A percentile compares a stretch with the other conserved stretches of the same genome.
Conservation (phyloP, 441 rosid species). For the Capsella rubella region DNA sequence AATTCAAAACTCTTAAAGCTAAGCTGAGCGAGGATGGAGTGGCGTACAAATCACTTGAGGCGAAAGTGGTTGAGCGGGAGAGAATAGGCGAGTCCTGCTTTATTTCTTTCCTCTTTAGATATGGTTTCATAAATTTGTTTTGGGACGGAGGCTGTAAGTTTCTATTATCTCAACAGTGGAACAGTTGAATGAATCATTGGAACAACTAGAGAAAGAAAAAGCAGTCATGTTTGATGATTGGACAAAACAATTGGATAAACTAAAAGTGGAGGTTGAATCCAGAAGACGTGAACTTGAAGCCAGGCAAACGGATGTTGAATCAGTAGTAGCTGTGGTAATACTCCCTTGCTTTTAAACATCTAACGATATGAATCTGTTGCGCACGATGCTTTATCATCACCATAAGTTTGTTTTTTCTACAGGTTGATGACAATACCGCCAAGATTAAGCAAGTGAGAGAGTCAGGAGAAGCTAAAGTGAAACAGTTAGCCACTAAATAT, state of each 20-base stretch:
- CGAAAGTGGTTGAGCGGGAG: constrained; percentile 70
- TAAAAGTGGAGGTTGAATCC: constrained; percentile 67
- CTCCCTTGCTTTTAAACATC: background rate
- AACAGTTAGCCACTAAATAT: constrained; percentile 54
- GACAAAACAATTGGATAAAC: constrained; percentile 49
- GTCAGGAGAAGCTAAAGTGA: constrained; percentile 64
- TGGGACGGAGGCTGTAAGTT: constrained; percentile 27
- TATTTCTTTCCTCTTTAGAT: constrained; percentile 14
- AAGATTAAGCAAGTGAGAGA: constrained; percentile 64
- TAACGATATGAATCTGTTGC: constrained; percentile 1
- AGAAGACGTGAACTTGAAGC: constrained; percentile 66
- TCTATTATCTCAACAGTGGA: constrained; percentile 55
- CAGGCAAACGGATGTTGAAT: constrained; percentile 77
- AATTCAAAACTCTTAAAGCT: constrained; percentile 67
- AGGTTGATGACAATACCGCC: constrained; percentile 74
- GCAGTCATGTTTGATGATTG: constrained; percentile 59
- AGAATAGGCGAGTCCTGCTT: constrained; percentile 61
- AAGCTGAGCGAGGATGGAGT: constrained; percentile 72
- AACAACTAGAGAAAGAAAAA: constrained; percentile 69
- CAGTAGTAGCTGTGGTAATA: constrained; percentile 68
- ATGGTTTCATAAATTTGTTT: constrained; percentile 4
- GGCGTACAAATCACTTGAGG: constrained; percentile 73
- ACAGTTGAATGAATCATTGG: constrained; percentile 59
- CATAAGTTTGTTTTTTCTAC: constrained; percentile 20
- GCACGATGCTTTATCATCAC: background rate